These are phyloP conservation scores for Penicillium daleae DNA, from an alignment of 495 filamentous ascomycete species.

Conservation along the genomic window DNA sequence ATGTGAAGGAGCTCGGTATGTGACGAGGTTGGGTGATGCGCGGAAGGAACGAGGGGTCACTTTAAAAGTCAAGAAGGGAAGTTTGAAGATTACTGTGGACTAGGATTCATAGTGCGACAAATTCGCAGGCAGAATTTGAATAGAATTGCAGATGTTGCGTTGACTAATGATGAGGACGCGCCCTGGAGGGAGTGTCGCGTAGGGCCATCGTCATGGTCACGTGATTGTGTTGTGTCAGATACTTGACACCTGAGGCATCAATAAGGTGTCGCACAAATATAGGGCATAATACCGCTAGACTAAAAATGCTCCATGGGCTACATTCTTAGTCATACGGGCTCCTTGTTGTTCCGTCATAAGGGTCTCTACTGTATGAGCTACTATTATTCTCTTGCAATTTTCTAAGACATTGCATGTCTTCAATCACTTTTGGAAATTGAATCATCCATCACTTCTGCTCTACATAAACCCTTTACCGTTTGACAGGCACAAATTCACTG, in stretches of 20 bases:
- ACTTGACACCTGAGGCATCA: constrained; percentile 2
- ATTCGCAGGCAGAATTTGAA: constrained; percentile 7
- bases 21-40: constrained; percentile 10
- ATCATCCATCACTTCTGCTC: too few relatives aligned
- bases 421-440: too few relatives aligned
- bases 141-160: constrained; percentile 11
- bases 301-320: too few relatives aligned
- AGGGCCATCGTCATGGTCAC: neutral
- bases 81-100: constrained; percentile 5
- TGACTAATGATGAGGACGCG: constrained; percentile 12
- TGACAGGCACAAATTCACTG: too few relatives aligned
- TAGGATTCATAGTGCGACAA: constrained; percentile 16
- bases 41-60: neutral
- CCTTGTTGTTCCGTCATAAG: too few relatives aligned
- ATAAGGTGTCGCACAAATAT: too few relatives aligned
- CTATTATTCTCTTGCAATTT: too few relatives aligned
- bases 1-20: constrained; percentile 8
- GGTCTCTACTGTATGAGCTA: too few relatives aligned
- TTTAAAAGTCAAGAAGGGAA: neutral
- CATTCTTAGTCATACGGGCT: too few relatives aligned
- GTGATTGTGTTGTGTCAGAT: neutral
- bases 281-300: too few relatives aligned
- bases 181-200: neutral
- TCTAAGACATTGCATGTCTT: too few relatives aligned
- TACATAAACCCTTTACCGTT: too few relatives aligned